These are phyloP conservation scores for Ceratocystis alfenasii DNA, from an alignment of 2,329 filamentous ascomycete species.

Conservation along the genomic window DNA sequence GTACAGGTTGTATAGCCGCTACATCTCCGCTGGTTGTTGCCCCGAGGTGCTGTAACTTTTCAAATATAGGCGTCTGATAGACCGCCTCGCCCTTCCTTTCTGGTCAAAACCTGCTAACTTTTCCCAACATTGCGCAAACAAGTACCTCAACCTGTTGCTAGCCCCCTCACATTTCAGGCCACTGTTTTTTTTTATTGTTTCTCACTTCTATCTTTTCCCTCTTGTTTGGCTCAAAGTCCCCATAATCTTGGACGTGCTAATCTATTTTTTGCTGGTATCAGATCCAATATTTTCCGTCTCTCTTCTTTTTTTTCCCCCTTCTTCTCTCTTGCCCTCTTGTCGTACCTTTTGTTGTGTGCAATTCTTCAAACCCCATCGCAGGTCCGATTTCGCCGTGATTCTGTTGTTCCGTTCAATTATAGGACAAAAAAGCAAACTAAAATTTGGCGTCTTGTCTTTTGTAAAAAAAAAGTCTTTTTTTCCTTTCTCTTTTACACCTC, in stretches of 20 bases:
- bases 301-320: neutral
- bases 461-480: slow-evolving; percentile 2
- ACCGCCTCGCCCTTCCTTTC: slow-evolving; percentile 21
- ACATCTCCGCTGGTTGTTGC: no score
- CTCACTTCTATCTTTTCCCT: neutral
- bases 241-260: slow-evolving; percentile 10
- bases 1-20: neutral
- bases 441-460: neutral
- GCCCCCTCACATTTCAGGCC: slow-evolving; percentile 19
- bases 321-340: slow-evolving; percentile 1
- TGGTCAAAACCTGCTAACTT: slow-evolving; percentile 5
- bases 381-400: slow-evolving; percentile 20
- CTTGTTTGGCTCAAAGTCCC: neutral
- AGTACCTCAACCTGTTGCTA: slow-evolving; percentile 10
- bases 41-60: neutral
- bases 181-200: neutral
- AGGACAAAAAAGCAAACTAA: slow-evolving; percentile 3
- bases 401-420: slow-evolving; percentile 2
- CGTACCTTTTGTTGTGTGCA: slow-evolving; percentile 8
- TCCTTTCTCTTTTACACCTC: neutral
- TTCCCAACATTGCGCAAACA: slow-evolving; percentile 3
- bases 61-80: neutral
- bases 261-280: slow-evolving; percentile 13
- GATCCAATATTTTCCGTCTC: slow-evolving; percentile 9
- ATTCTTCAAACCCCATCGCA: slow-evolving; percentile 15